phyloP scores from a whole-genome alignment of 768 basidiomycete species.

The Russula ochroleuca region DNA sequence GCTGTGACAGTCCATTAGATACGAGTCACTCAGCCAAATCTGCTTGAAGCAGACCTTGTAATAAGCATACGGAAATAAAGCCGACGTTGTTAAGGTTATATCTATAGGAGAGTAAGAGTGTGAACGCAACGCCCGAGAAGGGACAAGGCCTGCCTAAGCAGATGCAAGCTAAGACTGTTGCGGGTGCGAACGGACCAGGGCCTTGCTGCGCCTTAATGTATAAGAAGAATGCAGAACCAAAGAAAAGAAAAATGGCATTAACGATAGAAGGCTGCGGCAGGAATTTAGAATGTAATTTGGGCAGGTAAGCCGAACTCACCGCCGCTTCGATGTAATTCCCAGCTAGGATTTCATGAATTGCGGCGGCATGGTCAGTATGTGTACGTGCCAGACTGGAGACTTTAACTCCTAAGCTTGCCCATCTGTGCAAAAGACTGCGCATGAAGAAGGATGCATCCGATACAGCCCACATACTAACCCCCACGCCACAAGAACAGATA shows the following conservation, averaged over 20 bases:
- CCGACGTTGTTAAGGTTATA: slow-evolving; percentile 53
- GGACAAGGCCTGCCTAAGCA: slow-evolving; percentile 46
- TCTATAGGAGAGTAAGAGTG: slow-evolving; percentile 38
- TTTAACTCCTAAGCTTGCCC: slow-evolving; percentile 62
- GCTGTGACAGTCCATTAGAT: slow-evolving; percentile 32
- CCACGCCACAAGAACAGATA: slow-evolving; percentile 50
- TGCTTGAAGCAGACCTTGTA: slow-evolving; percentile 41
- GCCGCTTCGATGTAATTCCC: slow-evolving; percentile 55
- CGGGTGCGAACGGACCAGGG: slow-evolving; percentile 59
- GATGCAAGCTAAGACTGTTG: slow-evolving; percentile 56
- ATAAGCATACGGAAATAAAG: slow-evolving; percentile 60
- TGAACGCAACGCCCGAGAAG: background rate
- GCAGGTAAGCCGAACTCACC: slow-evolving; percentile 33
- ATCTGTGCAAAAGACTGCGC: slow-evolving; percentile 38
- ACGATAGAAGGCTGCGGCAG: slow-evolving; percentile 51
- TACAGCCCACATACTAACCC: slow-evolving; percentile 43
- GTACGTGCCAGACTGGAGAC: slow-evolving; percentile 55
- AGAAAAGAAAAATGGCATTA: slow-evolving; percentile 56
- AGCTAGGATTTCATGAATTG: slow-evolving; percentile 39
- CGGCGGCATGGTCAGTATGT: slow-evolving; percentile 39
- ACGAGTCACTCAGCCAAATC: background rate
- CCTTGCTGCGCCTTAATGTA: slow-evolving; percentile 57
- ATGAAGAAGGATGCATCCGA: background rate
- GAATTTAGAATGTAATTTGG: slow-evolving; percentile 29
- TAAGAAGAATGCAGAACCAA: slow-evolving; percentile 53